phyloP scores from a whole-genome alignment of 768 basidiomycete genomes.

The Candolleomyces efflorescens region DNA sequence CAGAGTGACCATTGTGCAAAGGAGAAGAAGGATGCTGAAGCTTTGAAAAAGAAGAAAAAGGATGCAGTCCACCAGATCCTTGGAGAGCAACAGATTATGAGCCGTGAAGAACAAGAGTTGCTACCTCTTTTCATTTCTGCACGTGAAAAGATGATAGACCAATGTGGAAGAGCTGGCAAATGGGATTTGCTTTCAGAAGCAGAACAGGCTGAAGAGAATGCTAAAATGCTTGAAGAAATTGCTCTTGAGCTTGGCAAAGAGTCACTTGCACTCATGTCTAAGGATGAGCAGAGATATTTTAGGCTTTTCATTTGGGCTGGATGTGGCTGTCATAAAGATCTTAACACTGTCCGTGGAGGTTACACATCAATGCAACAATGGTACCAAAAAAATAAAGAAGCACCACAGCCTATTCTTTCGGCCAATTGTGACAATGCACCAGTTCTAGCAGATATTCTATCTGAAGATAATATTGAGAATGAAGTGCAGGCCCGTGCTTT shows the following conservation, averaged over 20 bases:
- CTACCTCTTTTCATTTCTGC: background rate
- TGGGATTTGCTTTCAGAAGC: background rate
- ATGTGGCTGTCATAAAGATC: conserved; percentile 30
- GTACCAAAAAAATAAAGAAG: conserved; percentile 14
- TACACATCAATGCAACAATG: conserved; percentile 15
- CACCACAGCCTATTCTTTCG: background rate
- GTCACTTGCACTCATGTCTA: conserved; percentile 3
- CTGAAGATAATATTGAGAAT: background rate
- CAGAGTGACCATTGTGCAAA: conserved; percentile 20
- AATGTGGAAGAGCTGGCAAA: background rate
- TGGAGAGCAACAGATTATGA: background rate
- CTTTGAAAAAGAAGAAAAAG: conserved; percentile 15
- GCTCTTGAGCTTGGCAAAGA: background rate
- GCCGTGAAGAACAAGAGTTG: background rate
- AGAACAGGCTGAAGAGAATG: background rate
- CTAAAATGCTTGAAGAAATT: background rate
- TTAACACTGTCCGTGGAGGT: conserved; percentile 25
- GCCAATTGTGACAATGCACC: background rate
- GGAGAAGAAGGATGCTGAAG: conserved; percentile 23
- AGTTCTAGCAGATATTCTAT: background rate
- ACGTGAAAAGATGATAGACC: background rate
- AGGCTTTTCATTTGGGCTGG: conserved; percentile 26
- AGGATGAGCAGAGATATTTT: conserved; percentile 13
- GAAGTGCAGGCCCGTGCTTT: background rate
- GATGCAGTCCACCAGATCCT: conserved; percentile 4